phyloP scores from a whole-genome alignment of 164 flowering plant species.

The Magnolia sinica region DNA sequence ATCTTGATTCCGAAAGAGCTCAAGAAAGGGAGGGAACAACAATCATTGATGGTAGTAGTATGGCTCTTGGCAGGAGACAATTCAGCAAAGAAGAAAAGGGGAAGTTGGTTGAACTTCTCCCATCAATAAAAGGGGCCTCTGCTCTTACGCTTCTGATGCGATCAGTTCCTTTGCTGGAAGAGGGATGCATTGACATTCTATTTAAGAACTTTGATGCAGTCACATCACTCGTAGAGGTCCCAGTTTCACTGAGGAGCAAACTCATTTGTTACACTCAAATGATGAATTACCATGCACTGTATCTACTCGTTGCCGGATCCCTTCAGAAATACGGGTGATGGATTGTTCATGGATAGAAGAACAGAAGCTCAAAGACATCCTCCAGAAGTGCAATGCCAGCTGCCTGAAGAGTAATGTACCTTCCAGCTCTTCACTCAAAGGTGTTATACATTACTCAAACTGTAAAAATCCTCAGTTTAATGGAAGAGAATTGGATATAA shows the following conservation, averaged over 20 bases:
- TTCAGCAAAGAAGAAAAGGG: constrained; percentile 32
- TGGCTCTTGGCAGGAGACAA: too few species aligned
- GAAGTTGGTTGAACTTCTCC: constrained; percentile 19
- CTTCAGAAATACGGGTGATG: constrained; percentile 58
- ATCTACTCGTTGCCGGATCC: constrained; percentile 52
- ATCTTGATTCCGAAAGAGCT: constrained; percentile 5
- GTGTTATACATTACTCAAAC: too few species aligned
- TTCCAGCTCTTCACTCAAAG: not conserved
- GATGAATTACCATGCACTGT: constrained; percentile 52
- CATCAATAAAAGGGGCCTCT: constrained; percentile 53
- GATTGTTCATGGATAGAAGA: constrained; percentile 81
- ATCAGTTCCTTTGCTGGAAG: constrained; percentile 48
- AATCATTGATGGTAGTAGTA: constrained; percentile 10
- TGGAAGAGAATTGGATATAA: too few species aligned
- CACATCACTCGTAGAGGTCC: constrained; percentile 57
- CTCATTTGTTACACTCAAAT: constrained; percentile 57
- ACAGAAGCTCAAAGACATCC: constrained; percentile 40
- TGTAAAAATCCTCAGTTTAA: too few species aligned
- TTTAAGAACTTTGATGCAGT: constrained; percentile 61
- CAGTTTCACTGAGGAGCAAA: constrained; percentile 54
- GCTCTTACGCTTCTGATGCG: constrained; percentile 5
- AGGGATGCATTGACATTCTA: constrained; percentile 44
- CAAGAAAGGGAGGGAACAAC: not conserved
- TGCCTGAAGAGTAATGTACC: constrained; percentile 33
- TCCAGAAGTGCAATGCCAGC: constrained; percentile 45